phyloP scores from a whole-genome alignment of 2,329 filamentous ascomycete genomes.

The Aspergillus chevalieri region DNA sequence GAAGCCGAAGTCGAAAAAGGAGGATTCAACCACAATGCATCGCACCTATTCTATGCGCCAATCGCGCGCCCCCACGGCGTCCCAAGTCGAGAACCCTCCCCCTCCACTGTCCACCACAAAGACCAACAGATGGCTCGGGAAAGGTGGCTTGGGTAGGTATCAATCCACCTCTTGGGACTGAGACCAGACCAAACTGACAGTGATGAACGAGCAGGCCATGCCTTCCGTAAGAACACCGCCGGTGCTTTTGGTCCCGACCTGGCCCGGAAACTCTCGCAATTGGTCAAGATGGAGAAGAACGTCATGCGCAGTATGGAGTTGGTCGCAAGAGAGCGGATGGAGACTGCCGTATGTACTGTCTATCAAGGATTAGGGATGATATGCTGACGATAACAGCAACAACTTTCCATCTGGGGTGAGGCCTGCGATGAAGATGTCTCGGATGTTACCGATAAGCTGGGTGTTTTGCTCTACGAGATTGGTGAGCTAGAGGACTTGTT shows the following conservation, averaged over 20 bases:
- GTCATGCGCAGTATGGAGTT: conserved; percentile 97
- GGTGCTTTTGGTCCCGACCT: conserved; percentile 68
- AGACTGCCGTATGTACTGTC: conserved; percentile 72
- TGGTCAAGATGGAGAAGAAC: conserved; percentile 99
- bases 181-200: conserved; percentile 1
- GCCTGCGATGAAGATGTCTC: conserved; percentile 94
- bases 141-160: conserved; percentile 71
- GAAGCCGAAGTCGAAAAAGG: not conserved
- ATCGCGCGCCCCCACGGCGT: conserved; percentile 89
- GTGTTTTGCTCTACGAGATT: conserved; percentile 95
- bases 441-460: conserved; percentile 97
- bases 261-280: conserved; percentile 92
- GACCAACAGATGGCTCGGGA: conserved; percentile 80
- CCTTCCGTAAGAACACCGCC: conserved; percentile 48
- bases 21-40: conserved; percentile 61
- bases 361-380: not conserved
- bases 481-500: conserved; percentile 97
- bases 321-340: conserved; percentile 94
- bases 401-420: conserved; percentile 98
- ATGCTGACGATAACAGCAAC: conserved; percentile 59
- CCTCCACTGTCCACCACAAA: conserved; percentile 90
- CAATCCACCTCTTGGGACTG: not conserved
- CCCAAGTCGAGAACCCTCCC: conserved; percentile 83
- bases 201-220: conserved; percentile 51
- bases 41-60: conserved; percentile 99